Evolutionary conservation across 2,329 filamentous ascomycete species (phyloP), one percentile per base, ranked within the genome.

Genomic region (Trichoderma aggressivum): DNA sequence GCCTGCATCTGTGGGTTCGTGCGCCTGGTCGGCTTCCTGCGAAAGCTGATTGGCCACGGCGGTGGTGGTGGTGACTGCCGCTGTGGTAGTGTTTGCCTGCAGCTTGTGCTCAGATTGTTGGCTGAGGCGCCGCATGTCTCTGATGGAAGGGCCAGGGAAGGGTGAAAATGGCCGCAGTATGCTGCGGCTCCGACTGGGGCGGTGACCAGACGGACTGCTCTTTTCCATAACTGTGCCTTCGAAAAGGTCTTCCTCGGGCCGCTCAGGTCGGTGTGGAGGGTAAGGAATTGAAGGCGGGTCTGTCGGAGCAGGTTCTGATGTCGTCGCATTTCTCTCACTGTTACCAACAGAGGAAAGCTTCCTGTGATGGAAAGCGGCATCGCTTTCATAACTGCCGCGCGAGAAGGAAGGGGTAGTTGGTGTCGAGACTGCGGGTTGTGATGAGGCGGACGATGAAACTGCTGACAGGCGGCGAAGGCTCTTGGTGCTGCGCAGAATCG

Each of bases 351-450:
- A 62, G 16, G 39, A 50, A 43, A 59, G 43, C 21, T 74, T 77
- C 71, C 77, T 76, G 71, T 75, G 76, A 68, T 78, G 73, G 67
- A 76, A 76, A 67, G 78, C 78, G 65, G 72, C 76, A 74, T 81
- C 78, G 73, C 77, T 79, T 53, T 85, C 81, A 70, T 77, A 82
- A 73, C 81, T 84, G 74, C 81, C 84, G 75, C 86, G 82, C 77
- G 85, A 86, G 73, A 81, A 80, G 28, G 84, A 82, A 21, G 83
- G 83, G 71, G 80, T 78, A 58, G 80, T 79, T 14, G 78, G 81
- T 12, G 60, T 59, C 36, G 66, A 53, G 30, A 61, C 18, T 14
- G 60, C 43, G 16, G 66, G 53, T 8, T 67, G 32, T 21, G 59
- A 63, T 28, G 71, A 65, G 12, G 66, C 30, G 18, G 61, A 53